Base-by-base conservation (phyloP, 2,329 filamentous ascomycete genomes). In the Anisogramma anomala region DNA sequence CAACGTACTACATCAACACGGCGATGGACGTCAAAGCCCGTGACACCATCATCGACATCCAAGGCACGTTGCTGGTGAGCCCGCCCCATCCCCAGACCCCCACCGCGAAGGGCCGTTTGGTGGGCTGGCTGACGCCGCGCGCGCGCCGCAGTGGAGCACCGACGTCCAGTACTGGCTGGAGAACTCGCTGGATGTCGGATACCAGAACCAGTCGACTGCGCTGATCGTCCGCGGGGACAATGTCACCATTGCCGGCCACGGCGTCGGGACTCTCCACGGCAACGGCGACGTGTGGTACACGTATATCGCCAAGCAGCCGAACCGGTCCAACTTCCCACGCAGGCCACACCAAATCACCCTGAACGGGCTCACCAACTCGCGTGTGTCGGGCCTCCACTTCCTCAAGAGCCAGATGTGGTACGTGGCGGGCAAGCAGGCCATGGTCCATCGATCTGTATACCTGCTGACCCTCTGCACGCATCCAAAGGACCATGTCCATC, bases 241-340 rank as follows among this genome's bases (percentile, higher is more conserved):
- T 23, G 54, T 74, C 14, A 55, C 56, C 9, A 56, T 70, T 20
- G 53, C 63, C 9, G 67, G 67, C 9, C 52, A 63, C 41, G 67
- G 66, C 2, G 54, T 56, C 8, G 69, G 69, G 1, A 69, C 63
- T 6, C 54, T 72, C 3, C 57, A 72, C 45, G 70, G 71, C 3
- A 72, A 72, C 45, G 69, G 70, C 0, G 63, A 72, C 38, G 58
- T 61, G 3, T 74, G 70, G 70, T 73, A 73, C 46, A 54, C 64
- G 27, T 65, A 58, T 48, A 58, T 61, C 36, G 48, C 57, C 14
- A 53, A 43, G 33, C 49, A 53, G 30, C 18, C 33, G 3, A 47
- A 61, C 9, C 49, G 48, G 4, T 59, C 55, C n/a, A 68, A 69
- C 39, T 63, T 44, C 7, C 64, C 63, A 0, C 55, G 67, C 2